Evolutionary conservation across 2,329 filamentous ascomycete species (phyloP), one percentile per base, ranked within the genome.

Genomic region (Ophiostoma piceae): DNA sequence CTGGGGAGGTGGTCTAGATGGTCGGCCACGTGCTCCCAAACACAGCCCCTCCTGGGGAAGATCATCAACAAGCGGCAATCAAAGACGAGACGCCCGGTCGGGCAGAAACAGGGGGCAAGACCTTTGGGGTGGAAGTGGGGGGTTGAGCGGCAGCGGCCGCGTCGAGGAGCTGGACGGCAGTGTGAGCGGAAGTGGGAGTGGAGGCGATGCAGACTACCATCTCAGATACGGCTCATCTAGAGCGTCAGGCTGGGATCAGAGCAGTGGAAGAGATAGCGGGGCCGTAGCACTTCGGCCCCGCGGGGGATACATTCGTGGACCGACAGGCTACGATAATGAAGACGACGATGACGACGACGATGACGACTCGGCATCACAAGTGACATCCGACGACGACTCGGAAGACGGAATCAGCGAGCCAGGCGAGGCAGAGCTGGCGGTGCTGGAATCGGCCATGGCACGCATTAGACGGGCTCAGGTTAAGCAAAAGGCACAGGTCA

Each of bases 1-100:
- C 94, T 87, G 95, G 96, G 94, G 95, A 99, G 94, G 94, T 95
- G 94, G 95, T 99, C 91, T 99, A 98, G 89, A 87, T 96, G 94
- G 94, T 98, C 95, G 94, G 92, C 94, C 94, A 95, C 95, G 91
- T 95, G 90, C 94, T 97, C 94, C 94, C 87, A 85, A 89, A 88
- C 83, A 81, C 86, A 89, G 90, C 93, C 93, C 94, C 92, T 90
- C 85, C 88, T 94, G 92, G 94, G 94, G 94, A 97, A 97, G 94
- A 97, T 92, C 93, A 95, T 91, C 92, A 87, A 91, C 71, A 51
- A 71, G 67, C 41, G 67, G 68, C 66, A 71, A 67, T 32, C 68
- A 67, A 65, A 66, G 92, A 91, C 91, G 89, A 86, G 88, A 73
- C 71, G 80, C 81, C 77, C 77, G 83, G 81, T 41, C 67, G 68